Percentiles rank a stretch among this genome's conserved stretches.
Evolutionary conservation across 139 green algal species (phyloP).

Genomic region (Pleodorina starrii): DNA sequence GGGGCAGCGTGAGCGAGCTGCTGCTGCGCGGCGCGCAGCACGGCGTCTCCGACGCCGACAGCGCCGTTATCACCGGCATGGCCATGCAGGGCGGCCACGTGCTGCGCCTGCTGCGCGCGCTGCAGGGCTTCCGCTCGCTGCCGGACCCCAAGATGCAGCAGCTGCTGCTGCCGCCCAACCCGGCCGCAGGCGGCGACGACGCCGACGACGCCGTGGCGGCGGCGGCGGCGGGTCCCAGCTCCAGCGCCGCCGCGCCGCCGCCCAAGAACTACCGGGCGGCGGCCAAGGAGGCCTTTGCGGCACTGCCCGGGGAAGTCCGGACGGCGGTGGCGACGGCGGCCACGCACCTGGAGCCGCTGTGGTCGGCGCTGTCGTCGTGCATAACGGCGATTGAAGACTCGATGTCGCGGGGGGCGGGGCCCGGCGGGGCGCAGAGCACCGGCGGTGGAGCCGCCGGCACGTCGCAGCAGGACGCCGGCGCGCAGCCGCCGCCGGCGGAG

Average conservation of each 20-base stretch:
- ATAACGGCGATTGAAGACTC: conserved; percentile 65
- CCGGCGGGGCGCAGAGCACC: not conserved
- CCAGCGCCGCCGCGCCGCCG: conserved; percentile 6
- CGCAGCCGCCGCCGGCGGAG: not conserved
- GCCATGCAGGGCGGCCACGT: conserved; percentile 67
- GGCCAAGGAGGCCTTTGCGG: conserved; percentile 12
- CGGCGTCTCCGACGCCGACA: conserved; percentile 52
- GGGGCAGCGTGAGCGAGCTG: conserved; percentile 46
- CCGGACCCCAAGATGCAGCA: conserved; percentile 32
- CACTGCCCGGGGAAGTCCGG: not conserved
- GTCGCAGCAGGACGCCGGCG: too few species aligned
- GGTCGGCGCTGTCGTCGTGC: conserved; percentile 66
- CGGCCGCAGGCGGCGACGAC: not conserved
- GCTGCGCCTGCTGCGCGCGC: conserved; percentile 79
- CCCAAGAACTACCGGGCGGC: not conserved
- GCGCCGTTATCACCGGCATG: conserved; percentile 51
- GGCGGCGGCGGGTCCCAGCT: not conserved
- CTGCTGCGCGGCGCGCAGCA: conserved; percentile 53
- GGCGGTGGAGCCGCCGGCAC: not conserved
- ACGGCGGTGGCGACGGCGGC: not conserved
- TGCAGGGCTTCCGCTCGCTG: conserved; percentile 68
- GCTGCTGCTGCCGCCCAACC: conserved; percentile 21
- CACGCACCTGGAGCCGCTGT: conserved; percentile 65
- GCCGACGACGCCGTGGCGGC: not conserved
- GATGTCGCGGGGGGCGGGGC: conserved; percentile 24